A percentile compares a stretch with the other conserved stretches of the same genome.
These are phyloP conservation scores for Trapa incisa DNA, from an alignment of 345 rosid species.

Conservation along the genomic window DNA sequence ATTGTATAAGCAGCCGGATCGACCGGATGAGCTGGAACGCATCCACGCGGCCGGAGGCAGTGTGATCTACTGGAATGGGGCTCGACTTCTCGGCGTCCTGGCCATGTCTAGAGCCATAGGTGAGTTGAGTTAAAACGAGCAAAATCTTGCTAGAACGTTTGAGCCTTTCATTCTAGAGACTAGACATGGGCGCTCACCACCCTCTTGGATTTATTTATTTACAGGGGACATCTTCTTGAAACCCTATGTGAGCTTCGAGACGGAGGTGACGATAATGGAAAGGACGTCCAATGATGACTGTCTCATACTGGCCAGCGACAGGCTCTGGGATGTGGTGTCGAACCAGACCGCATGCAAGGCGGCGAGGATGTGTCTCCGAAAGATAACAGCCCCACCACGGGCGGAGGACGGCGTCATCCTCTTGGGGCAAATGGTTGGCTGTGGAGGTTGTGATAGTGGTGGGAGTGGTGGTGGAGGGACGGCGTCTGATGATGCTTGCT, in stretches of 20 bases:
- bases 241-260: constrained; percentile 54
- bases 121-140: constrained; percentile 8
- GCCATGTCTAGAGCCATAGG: constrained; percentile 96
- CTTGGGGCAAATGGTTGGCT: no score
- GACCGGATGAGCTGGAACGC: constrained; percentile 71
- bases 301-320: constrained; percentile 51
- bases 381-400: no score
- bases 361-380: constrained; percentile 36
- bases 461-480: neutral
- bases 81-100: constrained; percentile 71
- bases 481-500: constrained; percentile 4
- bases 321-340: constrained; percentile 62
- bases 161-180: neutral
- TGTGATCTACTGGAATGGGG: constrained; percentile 81
- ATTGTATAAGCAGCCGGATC: constrained; percentile 50
- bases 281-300: constrained; percentile 49
- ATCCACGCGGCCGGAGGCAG: constrained; percentile 80
- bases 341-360: constrained; percentile 44
- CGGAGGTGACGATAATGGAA: constrained; percentile 36
- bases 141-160: neutral
- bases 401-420: no score
- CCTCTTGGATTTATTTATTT: neutral
- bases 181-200: constrained; percentile 3
- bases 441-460: no score
- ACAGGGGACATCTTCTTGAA: constrained; percentile 71